Evolutionary conservation across 2,329 filamentous ascomycete genomes (phyloP), one percentile per base, ranked within the genome.

Genomic region (Beauveria bassiana): DNA sequence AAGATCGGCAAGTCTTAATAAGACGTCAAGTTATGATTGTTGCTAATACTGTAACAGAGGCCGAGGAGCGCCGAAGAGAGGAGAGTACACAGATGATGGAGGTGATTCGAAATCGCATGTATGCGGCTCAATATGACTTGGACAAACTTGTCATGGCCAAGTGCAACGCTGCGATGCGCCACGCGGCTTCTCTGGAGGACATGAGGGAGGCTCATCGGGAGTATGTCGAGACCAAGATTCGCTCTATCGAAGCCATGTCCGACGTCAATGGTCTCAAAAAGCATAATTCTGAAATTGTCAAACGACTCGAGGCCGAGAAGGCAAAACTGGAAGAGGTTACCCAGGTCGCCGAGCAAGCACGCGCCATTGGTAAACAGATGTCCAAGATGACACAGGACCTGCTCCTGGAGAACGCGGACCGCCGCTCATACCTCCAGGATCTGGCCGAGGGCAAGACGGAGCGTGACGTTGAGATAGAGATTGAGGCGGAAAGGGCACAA

Each of bases 241-340:
- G 86, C 64, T 76, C 83, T 0, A 82, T 96, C 34, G 95, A 99
- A 77, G 93, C 91, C 1, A 73, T 79, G n/a, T 97, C 92, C 0
- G 95, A 99, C 68, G 73, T 89, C 3, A 79, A 85, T 50, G 83
- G 83, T 6, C 78, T 97, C n/a, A 83, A 84, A 67, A 77, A 78
- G 18, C 86, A 86, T 62, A 91, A 91, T 66, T 67, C 72, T 9
- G 78, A 84, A 53, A 84, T 91, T 62, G 78, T 81, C 60, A 70
- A 77, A 47, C 73, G 75, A 49, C 76, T 89, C 4, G 77, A 82
- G 24, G 70, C 74, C 10, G 79, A 78, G 66, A 75, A 75, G 63
- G 65, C 68, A 7, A 75, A 76, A 28, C 70, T 82, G 8, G 59
- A 65, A 8, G 64, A 72, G 26, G 72, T 78, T 5, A 71, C 72